A percentile compares a stretch with the other conserved stretches of the same genome.
Evolutionary conservation across 192 early-diverging fungal species (phyloP).

Genomic region (Rhizophlyctis rosea): DNA sequence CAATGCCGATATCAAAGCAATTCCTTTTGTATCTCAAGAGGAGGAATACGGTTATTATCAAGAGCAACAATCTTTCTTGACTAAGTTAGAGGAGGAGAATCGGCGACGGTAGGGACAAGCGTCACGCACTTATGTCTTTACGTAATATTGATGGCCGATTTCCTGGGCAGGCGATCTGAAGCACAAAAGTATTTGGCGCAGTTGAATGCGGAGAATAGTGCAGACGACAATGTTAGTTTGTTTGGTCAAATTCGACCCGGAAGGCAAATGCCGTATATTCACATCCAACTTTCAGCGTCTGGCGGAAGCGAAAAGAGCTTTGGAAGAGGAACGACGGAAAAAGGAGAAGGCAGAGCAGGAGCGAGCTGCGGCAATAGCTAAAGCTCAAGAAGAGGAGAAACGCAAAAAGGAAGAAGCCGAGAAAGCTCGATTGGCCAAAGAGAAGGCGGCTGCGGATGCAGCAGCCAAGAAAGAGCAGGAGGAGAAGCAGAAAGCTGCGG

Average conservation of each 20-base stretch:
- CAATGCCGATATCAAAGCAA: too few relatives aligned
- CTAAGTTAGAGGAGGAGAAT: background rate
- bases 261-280: background rate
- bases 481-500: slow-evolving; percentile 12
- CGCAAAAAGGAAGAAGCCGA: slow-evolving; percentile 16
- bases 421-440: slow-evolving; percentile 1
- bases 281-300: too few relatives aligned
- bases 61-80: too few relatives aligned
- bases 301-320: slow-evolving; percentile 7
- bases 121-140: background rate
- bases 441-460: slow-evolving; percentile 3
- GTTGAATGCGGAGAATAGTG: background rate
- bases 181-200: background rate
- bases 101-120: background rate
- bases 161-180: background rate
- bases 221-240: background rate
- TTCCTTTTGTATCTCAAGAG: too few relatives aligned
- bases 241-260: background rate
- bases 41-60: too few relatives aligned
- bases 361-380: slow-evolving; percentile 5
- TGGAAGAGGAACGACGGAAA: slow-evolving; percentile 6
- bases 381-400: slow-evolving; percentile 14
- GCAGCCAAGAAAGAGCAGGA: slow-evolving; percentile 15
- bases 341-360: slow-evolving; percentile 18
- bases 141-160: background rate